Conservation (phyloP, 345 rosid genomes). For the Populus euphratica region DNA sequence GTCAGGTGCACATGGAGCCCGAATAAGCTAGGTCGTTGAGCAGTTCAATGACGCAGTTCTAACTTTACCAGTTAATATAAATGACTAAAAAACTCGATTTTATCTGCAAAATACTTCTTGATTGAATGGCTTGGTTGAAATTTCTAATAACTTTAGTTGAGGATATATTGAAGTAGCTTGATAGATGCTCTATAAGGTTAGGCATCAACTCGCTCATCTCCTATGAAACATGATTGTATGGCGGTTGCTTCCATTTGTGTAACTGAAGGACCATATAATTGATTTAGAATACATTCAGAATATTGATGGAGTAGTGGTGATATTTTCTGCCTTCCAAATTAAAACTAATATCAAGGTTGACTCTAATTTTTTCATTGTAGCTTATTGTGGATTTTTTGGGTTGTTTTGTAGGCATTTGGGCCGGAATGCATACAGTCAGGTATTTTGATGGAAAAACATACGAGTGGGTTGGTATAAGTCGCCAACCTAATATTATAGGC, state of each 20-base stretch:
- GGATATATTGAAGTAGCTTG: neutral
- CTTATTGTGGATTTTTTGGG: neutral
- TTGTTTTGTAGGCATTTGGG: constrained; percentile 75
- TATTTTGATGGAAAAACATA: constrained; percentile 94
- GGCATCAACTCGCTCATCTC: neutral
- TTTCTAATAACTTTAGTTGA: neutral
- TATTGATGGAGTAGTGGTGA: neutral
- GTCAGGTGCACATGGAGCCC: neutral
- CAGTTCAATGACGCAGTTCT: neutral
- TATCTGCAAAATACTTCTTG: neutral
- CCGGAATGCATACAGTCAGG: constrained; percentile 93
- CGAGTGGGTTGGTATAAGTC: constrained; percentile 99
- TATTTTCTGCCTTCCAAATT: neutral
- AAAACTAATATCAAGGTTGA: neutral
- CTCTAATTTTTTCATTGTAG: neutral
- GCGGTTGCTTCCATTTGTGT: neutral
- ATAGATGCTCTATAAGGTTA: neutral
- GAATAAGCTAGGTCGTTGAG: neutral
- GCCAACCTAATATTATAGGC: constrained; percentile 84
- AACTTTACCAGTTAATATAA: neutral
- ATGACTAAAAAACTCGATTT: neutral
- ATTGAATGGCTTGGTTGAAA: neutral
- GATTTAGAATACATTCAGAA: neutral
- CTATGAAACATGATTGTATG: neutral
- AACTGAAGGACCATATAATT: neutral